Evolutionary conservation across 2,329 filamentous ascomycete species (phyloP).

Genomic region (Fusarium humuli): DNA sequence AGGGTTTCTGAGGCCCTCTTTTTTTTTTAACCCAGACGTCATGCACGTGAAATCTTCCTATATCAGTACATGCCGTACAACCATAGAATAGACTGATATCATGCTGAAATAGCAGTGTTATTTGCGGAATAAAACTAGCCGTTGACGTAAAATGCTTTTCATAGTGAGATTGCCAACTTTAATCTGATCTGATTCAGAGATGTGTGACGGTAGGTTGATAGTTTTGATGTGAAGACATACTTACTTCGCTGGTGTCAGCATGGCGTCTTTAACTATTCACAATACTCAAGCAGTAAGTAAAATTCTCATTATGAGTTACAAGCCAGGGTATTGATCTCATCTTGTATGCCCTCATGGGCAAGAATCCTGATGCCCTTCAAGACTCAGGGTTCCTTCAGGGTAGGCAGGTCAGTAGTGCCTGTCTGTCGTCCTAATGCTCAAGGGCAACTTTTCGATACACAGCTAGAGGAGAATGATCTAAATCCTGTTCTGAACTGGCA

Average conservation of each 20-base stretch:
- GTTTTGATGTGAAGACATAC: not conserved
- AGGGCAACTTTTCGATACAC: too few relatives aligned
- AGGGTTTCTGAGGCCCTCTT: slow-evolving; percentile 27
- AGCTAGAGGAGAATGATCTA: not conserved
- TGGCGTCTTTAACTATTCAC: not conserved
- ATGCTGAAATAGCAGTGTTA: not conserved
- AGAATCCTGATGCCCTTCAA: not conserved
- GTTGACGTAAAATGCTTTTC: not conserved
- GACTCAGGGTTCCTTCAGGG: not conserved
- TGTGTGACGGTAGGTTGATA: not conserved
- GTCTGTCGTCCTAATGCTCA: too few relatives aligned
- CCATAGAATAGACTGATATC: not conserved
- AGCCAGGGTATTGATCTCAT: not conserved
- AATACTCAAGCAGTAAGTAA: not conserved
- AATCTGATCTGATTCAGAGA: not conserved
- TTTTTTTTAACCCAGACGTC: slow-evolving; percentile 13
- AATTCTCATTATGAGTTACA: not conserved
- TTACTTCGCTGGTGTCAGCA: not conserved
- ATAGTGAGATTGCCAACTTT: not conserved
- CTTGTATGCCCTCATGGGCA: not conserved
- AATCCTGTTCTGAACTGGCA: not conserved
- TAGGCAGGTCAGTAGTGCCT: not conserved
- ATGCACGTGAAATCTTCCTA: slow-evolving; percentile 32
- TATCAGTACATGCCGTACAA: not conserved
- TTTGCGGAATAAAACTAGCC: not conserved